Conservation (phyloP, 768 basidiomycete species). For the Boletellus emodensis region DNA sequence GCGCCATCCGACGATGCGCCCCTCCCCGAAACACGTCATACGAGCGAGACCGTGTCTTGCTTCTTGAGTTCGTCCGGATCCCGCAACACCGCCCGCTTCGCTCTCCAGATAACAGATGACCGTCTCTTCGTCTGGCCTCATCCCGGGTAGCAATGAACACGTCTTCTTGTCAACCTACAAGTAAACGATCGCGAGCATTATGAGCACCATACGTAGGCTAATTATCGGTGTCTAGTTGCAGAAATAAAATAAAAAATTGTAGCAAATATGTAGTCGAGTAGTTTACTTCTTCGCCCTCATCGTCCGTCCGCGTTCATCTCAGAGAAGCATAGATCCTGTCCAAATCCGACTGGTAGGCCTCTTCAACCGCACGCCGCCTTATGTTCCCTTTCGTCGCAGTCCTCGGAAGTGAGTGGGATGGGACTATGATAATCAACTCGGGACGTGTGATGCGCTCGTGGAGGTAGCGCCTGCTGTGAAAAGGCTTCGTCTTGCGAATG, state of each 20-base stretch:
- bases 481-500: slow-evolving; percentile 65
- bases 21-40: slow-evolving; percentile 15
- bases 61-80: slow-evolving; percentile 28
- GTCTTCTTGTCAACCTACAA: not conserved
- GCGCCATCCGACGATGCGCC: slow-evolving; percentile 16
- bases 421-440: slow-evolving; percentile 65
- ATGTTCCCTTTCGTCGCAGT: slow-evolving; percentile 83
- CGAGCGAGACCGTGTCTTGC: slow-evolving; percentile 25
- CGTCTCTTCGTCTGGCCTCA: slow-evolving; percentile 10
- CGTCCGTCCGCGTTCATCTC: slow-evolving; percentile 7
- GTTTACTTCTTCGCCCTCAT: slow-evolving; percentile 10
- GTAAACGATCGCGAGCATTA: slow-evolving; percentile 6
- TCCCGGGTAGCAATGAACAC: not conserved
- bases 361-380: slow-evolving; percentile 72
- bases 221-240: slow-evolving; percentile 10
- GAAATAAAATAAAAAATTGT: slow-evolving; percentile 1
- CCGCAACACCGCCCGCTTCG: slow-evolving; percentile 17
- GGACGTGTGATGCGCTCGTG: slow-evolving; percentile 71
- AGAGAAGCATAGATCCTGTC: slow-evolving; percentile 51
- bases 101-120: slow-evolving; percentile 22
- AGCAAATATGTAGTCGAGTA: slow-evolving; percentile 14
- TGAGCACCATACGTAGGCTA: slow-evolving; percentile 16
- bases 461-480: slow-evolving; percentile 71
- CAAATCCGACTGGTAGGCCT: slow-evolving; percentile 51
- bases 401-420: slow-evolving; percentile 62